Base-by-base conservation (phyloP, 345 rosid genomes). In the Pistacia vera region DNA sequence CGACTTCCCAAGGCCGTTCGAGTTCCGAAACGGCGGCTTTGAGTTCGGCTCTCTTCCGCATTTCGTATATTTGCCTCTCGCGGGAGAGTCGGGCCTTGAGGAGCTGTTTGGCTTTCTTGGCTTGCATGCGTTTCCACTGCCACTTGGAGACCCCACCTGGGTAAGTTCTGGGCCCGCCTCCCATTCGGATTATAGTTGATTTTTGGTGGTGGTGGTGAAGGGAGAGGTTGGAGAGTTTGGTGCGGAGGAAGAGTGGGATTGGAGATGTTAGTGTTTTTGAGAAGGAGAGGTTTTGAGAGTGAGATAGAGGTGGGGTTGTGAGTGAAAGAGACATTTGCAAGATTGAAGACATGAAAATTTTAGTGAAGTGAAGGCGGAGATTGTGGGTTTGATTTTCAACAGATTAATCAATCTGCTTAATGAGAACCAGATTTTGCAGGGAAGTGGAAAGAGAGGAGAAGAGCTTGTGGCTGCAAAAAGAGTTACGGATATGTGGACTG, bases 121-220 rank as follows among this genome's bases (percentile, higher is more conserved):
- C 89, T 51, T 93, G 99, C 98, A 93, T 92, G 16, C 97, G 88
- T 80, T 90, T 96, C 98, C 98, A 96, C 41, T 89, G 95, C 97
- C 98, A 96, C 81, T 91, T 92, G 8, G 97, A 90, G 0, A 93
- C 93, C 0, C 98, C 97, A 44, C 95, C 98, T 0, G 95, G 97
- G 70, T 70, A 96, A 6, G 97, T 96, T 51, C 97, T 79, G 25
- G 97, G 98, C 58, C 93, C 94, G 8, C 95, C 97, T 70, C 98
- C 97, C 97, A 92, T 92, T 30, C 97, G 92, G 75, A 96, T 91
- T 13, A 83, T 25, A 8, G 88, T 77, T 36, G 84, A 36, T 67
- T 72, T 77, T 25, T 55, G 82, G 80, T 56, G 67, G 1, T 71
- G 81, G 80, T 8, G 30, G 70, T 56, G 67, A 0, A 73, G 75